Evolutionary conservation across 2,329 filamentous ascomycete species (phyloP), one percentile per base, ranked within the genome.

Genomic region (Colletotrichum sp.): DNA sequence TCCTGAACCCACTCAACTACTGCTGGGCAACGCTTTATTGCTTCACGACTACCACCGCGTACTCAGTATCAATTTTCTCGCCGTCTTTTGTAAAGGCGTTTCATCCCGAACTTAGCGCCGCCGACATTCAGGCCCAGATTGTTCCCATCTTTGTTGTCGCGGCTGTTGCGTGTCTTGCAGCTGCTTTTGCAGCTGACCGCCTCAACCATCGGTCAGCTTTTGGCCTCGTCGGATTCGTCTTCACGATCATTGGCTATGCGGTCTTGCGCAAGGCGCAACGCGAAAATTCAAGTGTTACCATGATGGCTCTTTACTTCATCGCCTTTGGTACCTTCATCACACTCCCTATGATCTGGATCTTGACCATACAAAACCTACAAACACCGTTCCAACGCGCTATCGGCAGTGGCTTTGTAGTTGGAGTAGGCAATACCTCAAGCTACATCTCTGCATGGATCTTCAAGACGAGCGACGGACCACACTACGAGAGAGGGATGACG

Each of bases 371-470:
- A 11, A 78, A 78, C 55, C 57, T 78, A 12, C 66, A 66, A 19
- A 78, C 78, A 1, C 77, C 78, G 4, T 78, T 78, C 19, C 78
- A 78, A 55, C 71, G 77, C 25, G 78, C 78, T 78, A 55, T 82
- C 79, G 36, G 82, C 76, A 22, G 76, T 77, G 60, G 86, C 81
- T 59, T 88, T 83, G 39, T 83, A 82, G 66, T 89, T 83, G 39
- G 83, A 83, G 55, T 86, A 83, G 77, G 86, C 83, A 59, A 86
- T 83, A 61, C 85, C 9, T 57, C 75, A 7, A 44, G 71, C 6
- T 78, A 78, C 64, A 75, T 78, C 28, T 78, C 78, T 9, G 72
- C 78, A 8, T 78, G 78, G 78, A 77, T 78, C 64, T 78, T 78
- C 60, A 78, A 73, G 25, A 78, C 68, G 12, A 78, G 74, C 36